Conservation (phyloP, 148 eudicot genomes). For the Chenopodium berlandieri region DNA sequence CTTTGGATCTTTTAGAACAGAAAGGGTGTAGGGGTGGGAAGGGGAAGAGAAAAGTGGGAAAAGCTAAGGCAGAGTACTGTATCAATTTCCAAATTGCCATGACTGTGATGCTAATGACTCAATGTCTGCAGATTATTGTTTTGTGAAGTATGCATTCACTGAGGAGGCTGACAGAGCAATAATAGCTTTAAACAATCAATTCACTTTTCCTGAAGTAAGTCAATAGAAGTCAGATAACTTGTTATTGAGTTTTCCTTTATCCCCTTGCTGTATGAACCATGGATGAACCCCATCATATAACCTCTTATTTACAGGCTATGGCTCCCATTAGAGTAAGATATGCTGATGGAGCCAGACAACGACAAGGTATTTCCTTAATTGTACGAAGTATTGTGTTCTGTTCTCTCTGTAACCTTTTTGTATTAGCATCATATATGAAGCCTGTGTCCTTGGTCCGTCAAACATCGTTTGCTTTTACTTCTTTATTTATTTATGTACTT, state of each 20-base stretch:
- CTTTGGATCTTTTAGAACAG: neutral
- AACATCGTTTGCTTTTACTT: neutral
- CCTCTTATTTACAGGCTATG: conserved; percentile 38
- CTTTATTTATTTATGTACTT: neutral
- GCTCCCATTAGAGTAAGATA: conserved; percentile 65
- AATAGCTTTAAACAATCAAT: conserved; percentile 50
- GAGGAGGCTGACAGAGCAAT: conserved; percentile 85
- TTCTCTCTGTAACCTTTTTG: neutral
- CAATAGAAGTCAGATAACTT: neutral
- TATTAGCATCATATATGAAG: neutral
- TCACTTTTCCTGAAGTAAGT: conserved; percentile 72
- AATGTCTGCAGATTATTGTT: conserved; percentile 58
- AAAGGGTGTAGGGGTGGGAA: neutral
- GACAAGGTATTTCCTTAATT: conserved; percentile 43
- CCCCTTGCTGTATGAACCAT: neutral
- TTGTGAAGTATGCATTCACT: conserved; percentile 66
- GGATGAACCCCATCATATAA: neutral
- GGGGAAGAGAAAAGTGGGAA: neutral
- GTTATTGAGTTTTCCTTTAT: neutral
- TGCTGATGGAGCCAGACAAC: conserved; percentile 77
- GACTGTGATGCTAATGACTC: conserved; percentile 12
- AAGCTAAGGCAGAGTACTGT: neutral
- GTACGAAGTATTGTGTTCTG: neutral
- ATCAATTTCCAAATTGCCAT: neutral
- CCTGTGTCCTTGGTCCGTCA: neutral